Evolutionary conservation across 177 flowering plant species (phyloP), one percentile per base, ranked within the genome.

Genomic region (Vitis hybrid): DNA sequence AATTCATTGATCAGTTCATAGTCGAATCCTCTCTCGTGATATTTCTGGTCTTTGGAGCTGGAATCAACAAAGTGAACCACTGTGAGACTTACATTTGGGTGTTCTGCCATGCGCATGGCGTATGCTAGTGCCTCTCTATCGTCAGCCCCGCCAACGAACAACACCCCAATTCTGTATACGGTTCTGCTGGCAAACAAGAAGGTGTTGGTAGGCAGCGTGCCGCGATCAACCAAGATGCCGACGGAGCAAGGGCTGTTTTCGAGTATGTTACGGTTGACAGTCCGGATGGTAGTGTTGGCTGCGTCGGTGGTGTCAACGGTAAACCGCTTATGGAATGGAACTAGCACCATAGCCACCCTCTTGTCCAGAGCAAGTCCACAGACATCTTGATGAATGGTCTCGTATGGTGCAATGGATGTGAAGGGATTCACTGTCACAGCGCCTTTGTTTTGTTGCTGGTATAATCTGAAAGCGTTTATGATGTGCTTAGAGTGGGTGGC

Each of bases 81-180:
- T 0, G 84, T 82, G 9, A 85, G 56, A 18, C 30, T 6, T 0
- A 80, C 66, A 2, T 60, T 48, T 0, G 70, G 70, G 32, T 79
- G 69, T 4, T 64, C 66, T 0, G 72, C 75, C 83, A 84, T 82
- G 4, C 89, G 62, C 40, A 17, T 59, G 4, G 65, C 79, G 24
- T 73, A 79, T 0, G 79, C 78, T 11, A 86, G 63, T 1, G 87
- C 85, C 55, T 86, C 89, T 30, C 82, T 52, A 50, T 82, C 83
- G 46, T 82, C 83, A 0, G 62, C 49, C 0, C 85, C 85, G 3
- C 72, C 80, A 0, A 77, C 1, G 62, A 80, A 82, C 13, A 84
- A 17, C 68, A 79, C 15, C 0, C 67, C 83, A 4, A 83, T 27
- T 4, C 18, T 40, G 30, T 40, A 73, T 2, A 11, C 15, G 2